Percentiles rank a stretch among this genome's conserved stretches.
Conservation (phyloP, 176 grass and related monocot species). For the Tillandsia fasciculata region DNA sequence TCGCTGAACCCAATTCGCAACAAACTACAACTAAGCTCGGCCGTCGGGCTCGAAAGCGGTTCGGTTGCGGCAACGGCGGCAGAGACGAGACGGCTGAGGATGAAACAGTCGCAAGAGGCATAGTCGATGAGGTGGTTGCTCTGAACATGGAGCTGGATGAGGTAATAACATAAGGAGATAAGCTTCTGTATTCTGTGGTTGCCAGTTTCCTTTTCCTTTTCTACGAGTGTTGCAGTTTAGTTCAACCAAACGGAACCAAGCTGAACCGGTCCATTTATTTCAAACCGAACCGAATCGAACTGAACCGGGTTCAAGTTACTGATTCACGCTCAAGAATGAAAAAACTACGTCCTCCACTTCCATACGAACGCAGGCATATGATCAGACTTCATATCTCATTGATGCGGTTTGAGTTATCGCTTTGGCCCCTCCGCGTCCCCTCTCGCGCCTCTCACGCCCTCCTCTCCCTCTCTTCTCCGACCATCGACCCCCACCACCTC, state of each 20-base stretch:
- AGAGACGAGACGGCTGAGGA: not conserved
- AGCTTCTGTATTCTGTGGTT: not conserved
- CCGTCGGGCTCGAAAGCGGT: not conserved
- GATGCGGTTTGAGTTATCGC: too few relatives aligned
- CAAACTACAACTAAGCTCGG: not conserved
- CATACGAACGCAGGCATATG: too few relatives aligned
- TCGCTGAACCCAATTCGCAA: conserved; percentile 14
- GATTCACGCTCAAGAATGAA: too few relatives aligned
- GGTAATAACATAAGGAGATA: not conserved
- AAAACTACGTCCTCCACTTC: too few relatives aligned
- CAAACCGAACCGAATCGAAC: too few relatives aligned
- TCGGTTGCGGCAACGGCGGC: not conserved
- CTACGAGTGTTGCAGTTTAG: too few relatives aligned
- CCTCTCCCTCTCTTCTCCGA: conserved; percentile 9
- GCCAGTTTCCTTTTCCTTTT: too few relatives aligned
- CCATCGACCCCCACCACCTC: conserved; percentile 12
- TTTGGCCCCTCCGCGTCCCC: too few relatives aligned
- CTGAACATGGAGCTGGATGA: not conserved
- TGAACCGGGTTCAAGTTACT: too few relatives aligned
- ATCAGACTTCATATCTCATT: too few relatives aligned
- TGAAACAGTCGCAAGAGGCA: not conserved
- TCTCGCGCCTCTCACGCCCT: not conserved
- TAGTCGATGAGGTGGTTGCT: not conserved
- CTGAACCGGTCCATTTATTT: too few relatives aligned
- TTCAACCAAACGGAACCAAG: too few relatives aligned